Percentiles rank a stretch among this genome's conserved stretches.
Evolutionary conservation across 2,329 filamentous ascomycete species (phyloP).

Genomic region (Clarireedia hainanense): DNA sequence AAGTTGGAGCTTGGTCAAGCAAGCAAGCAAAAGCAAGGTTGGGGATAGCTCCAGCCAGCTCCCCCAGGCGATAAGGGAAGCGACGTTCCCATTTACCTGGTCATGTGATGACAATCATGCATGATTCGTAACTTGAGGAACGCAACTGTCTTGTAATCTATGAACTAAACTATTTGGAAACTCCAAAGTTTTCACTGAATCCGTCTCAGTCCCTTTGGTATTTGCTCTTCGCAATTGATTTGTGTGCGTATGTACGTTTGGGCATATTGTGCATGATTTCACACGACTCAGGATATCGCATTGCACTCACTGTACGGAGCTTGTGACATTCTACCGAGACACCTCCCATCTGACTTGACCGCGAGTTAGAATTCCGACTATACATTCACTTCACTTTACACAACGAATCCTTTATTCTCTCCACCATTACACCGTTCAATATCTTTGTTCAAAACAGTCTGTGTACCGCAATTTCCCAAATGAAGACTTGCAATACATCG

Average conservation of each 20-base stretch:
- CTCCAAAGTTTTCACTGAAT: too few species aligned
- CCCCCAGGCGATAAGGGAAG: constrained; percentile 21
- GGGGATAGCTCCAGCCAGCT: constrained; percentile 8
- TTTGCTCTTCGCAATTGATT: neutral
- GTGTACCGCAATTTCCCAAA: constrained; percentile 20
- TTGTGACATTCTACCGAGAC: neutral
- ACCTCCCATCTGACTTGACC: constrained; percentile 9
- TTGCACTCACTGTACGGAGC: neutral
- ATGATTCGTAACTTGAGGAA: neutral
- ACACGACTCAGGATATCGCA: constrained; percentile 6
- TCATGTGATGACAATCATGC: constrained; percentile 15
- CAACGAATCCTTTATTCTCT: neutral
- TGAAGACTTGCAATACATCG: constrained; percentile 27
- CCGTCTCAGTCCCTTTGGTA: neutral
- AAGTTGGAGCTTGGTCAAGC: constrained; percentile 13
- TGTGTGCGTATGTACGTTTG: neutral
- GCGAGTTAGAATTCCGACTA: neutral
- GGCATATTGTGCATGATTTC: neutral
- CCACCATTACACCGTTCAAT: constrained; percentile 4
- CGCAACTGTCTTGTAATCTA: too few species aligned
- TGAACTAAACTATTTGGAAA: too few species aligned
- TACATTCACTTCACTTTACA: neutral
- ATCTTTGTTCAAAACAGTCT: constrained; percentile 5
- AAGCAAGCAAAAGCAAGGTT: constrained; percentile 5
- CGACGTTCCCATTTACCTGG: constrained; percentile 13